Evolutionary conservation across 2,329 filamentous ascomycete species (phyloP), one percentile per base, ranked within the genome.

Genomic region (Colletotrichum melonis): DNA sequence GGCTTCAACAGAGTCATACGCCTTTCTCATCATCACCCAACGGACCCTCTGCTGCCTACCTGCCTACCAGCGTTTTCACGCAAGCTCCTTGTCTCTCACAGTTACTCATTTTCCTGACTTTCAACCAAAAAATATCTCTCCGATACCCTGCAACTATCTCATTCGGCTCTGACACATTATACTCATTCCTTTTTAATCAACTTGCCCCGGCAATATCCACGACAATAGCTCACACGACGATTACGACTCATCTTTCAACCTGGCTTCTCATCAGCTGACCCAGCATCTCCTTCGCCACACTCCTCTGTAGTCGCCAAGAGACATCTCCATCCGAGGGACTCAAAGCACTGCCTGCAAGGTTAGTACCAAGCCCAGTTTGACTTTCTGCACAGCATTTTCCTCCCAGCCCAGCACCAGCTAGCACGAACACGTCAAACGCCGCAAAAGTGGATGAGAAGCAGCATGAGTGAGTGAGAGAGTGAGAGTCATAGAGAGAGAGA

Each of bases 111-210:
- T 32, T 58, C 35, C 57, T 68, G 35, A 30, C 58, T 63, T 57
- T 14, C 30, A 52, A 42, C 14, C 6, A 62, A 52, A 67, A 57
- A 49, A 49, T 9, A 56, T 35, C 62, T 46, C 46, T 54, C 57
- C 71, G 63, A 71, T 70, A 73, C 66, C 66, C 65, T 69, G 59
- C 54, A 35, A 5, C 55, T 52, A 42, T 42, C 55, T 63, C 65
- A 62, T 72, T 58, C 58, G 54, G 58, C 63, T 49, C 38, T 74
- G 49, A 58, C 42, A 49, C 28, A n/a, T 63, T 64, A 59, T 72
- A 63, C 72, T 72, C 72, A 72, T 28, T 67, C 72, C 66, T 65
- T 26, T 42, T 72, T 69, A 72, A 69, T 69, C 65, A 69, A 63
- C 54, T 52, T 58, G 58, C 57, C 14, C 38, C 38, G 60, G 35